phyloP scores from a whole-genome alignment of 2,329 filamentous ascomycete species.

The Nannizzia gypsea region DNA sequence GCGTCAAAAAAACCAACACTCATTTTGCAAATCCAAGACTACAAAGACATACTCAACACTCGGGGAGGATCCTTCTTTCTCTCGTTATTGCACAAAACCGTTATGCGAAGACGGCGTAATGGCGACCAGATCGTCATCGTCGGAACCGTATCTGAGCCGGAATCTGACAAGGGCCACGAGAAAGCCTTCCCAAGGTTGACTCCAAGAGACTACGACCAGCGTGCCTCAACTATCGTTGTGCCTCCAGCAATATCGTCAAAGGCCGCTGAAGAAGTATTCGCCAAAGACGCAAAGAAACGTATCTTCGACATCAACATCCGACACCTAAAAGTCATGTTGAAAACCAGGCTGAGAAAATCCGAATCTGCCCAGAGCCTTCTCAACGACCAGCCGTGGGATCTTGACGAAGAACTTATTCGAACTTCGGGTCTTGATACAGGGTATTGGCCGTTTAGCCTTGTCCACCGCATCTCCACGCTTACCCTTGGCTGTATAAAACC shows the following conservation, averaged over 20 bases:
- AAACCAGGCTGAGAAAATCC: slow-evolving; percentile 24
- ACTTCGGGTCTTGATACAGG: slow-evolving; percentile 37
- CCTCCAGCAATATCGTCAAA: slow-evolving; percentile 37
- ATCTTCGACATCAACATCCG: slow-evolving; percentile 50
- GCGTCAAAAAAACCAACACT: slow-evolving; percentile 32
- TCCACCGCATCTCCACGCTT: slow-evolving; percentile 48
- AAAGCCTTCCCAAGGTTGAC: slow-evolving; percentile 36
- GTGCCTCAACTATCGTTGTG: slow-evolving; percentile 44
- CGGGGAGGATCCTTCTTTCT: slow-evolving; percentile 59
- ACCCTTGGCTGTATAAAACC: slow-evolving; percentile 40
- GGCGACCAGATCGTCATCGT: slow-evolving; percentile 65
- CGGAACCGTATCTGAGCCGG: slow-evolving; percentile 57
- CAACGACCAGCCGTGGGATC: slow-evolving; percentile 21
- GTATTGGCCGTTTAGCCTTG: slow-evolving; percentile 48
- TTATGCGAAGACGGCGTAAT: slow-evolving; percentile 59
- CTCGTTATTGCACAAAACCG: slow-evolving; percentile 54
- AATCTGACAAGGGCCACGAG: slow-evolving; percentile 37
- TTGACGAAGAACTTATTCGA: slow-evolving; percentile 20
- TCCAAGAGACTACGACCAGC: slow-evolving; percentile 36
- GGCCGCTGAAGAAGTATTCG: slow-evolving; percentile 31
- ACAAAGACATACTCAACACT: slow-evolving; percentile 62
- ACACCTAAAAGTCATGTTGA: slow-evolving; percentile 53
- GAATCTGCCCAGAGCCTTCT: slow-evolving; percentile 24
- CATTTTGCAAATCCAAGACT: slow-evolving; percentile 70
- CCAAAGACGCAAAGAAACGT: slow-evolving; percentile 39